Conservation (phyloP, 2,329 filamentous ascomycete genomes). For the Clonostachys chloroleuca region DNA sequence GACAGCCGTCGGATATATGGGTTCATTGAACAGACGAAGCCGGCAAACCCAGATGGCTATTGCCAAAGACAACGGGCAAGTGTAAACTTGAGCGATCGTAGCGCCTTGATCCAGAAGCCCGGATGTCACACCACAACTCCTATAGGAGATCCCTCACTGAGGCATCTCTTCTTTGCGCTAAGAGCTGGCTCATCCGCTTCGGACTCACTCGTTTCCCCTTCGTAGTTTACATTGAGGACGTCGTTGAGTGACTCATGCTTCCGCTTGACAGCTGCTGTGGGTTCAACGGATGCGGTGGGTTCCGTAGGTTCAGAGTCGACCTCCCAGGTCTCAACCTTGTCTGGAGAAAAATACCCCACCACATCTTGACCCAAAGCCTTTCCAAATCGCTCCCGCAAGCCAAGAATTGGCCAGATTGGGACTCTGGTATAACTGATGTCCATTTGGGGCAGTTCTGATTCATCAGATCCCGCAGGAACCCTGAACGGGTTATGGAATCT, state of each 20-base stretch:
- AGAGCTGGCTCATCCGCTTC: constrained; percentile 21
- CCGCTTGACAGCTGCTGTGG: constrained; percentile 18
- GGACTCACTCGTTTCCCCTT: constrained; percentile 17
- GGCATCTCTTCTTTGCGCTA: constrained; percentile 24
- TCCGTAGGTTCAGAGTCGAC: constrained; percentile 18
- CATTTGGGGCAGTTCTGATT: constrained; percentile 21
- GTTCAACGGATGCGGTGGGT: constrained; percentile 4
- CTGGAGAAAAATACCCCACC: constrained; percentile 33
- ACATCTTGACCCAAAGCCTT: constrained; percentile 46
- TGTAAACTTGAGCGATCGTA: too few relatives aligned
- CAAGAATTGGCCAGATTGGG: constrained; percentile 49
- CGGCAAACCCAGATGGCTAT: too few relatives aligned
- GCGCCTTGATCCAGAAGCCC: too few relatives aligned
- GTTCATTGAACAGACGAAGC: too few relatives aligned
- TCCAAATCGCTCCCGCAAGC: constrained; percentile 49
- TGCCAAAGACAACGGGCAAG: too few relatives aligned
- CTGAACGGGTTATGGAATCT: constrained; percentile 44
- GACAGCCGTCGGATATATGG: too few relatives aligned
- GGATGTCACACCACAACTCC: constrained; percentile 16
- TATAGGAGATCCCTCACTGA: constrained; percentile 18
- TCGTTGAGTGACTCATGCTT: constrained; percentile 29
- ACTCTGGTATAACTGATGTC: constrained; percentile 42
- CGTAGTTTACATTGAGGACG: constrained; percentile 33
- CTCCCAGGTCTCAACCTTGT: constrained; percentile 41
- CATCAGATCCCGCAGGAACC: constrained; percentile 18